Evolutionary conservation across 2,329 filamentous ascomycete species (phyloP), one percentile per base, ranked within the genome.

Genomic region (Sclerotiophoma versabilis): DNA sequence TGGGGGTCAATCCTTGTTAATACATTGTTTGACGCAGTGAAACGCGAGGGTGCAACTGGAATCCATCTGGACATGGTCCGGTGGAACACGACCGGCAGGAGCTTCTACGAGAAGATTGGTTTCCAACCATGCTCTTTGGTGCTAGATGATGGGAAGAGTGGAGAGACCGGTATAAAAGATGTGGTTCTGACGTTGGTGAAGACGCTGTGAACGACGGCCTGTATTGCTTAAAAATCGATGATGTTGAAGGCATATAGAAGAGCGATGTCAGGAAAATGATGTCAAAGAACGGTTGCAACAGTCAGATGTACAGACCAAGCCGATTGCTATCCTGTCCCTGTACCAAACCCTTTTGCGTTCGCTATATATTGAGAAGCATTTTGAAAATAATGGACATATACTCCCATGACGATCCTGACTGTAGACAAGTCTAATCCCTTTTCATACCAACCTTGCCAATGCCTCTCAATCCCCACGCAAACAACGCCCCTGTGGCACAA

Each of bases 391-490:
- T n/a, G n/a, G n/a, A n/a, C n/a, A n/a, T n/a, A n/a, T n/a, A n/a
- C n/a, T n/a, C n/a, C n/a, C n/a, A n/a, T n/a, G n/a, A n/a, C n/a
- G n/a, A n/a, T n/a, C n/a, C n/a, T n/a, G n/a, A n/a, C n/a, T n/a
- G n/a, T n/a, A n/a, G n/a, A n/a, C n/a, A n/a, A n/a, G n/a, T 22
- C 39, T 49, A 76, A 33, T 77, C 75, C 47, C 70, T 67, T 69
- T 79, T 78, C 48, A 75, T 62, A 3, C 78, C 78, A 32, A 80
- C 75, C 51, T 73, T 79, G 9, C 78, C 79, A 39, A 79, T 76
- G 2, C 72, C 75, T 32, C 75, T 72, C 57, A 81, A 54, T 2
- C 77, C 78, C 65, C 74, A 76, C 7, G 60, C 49, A 38, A 74
- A 69, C n/a, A 80, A 29, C 2, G 68, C 30, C 1, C 65, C 50